Conservation (phyloP, 495 filamentous ascomycete species). For the Friedmanniomyces endolithicus region DNA sequence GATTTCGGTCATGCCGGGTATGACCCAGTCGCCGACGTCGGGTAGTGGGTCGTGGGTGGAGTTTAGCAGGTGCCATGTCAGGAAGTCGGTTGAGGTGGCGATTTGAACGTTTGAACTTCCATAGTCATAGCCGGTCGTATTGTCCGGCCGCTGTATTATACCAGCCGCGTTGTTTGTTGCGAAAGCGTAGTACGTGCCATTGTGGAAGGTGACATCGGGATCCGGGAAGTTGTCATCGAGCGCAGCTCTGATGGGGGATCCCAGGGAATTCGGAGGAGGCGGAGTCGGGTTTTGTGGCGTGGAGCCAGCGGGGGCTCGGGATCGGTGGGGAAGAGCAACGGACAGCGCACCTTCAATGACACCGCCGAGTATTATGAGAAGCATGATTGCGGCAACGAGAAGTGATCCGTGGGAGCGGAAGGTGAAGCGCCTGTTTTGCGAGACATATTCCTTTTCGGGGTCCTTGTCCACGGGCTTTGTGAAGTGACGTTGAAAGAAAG, state of each 20-base stretch:
- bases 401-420: not conserved
- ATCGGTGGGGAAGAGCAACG: not conserved
- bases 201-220: conserved; percentile 17
- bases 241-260: conserved; percentile 3
- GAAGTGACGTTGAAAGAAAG: not conserved
- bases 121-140: conserved; percentile 12
- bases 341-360: conserved; percentile 8
- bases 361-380: conserved; percentile 4
- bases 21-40: conserved; percentile 14
- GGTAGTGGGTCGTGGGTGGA: conserved; percentile 19
- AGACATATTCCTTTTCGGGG: not conserved
- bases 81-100: conserved; percentile 21
- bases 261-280: not conserved
- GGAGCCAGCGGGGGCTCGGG: not conserved
- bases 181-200: conserved; percentile 21
- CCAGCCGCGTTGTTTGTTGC: conserved; percentile 26
- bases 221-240: conserved; percentile 23
- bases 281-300: not conserved
- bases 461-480: not conserved
- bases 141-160: conserved; percentile 11
- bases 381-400: not conserved
- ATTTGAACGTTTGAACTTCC: conserved; percentile 23
- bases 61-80: conserved; percentile 12
- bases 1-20: conserved; percentile 2
- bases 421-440: not conserved